Evolutionary conservation across 2,329 filamentous ascomycete species (phyloP).

Genomic region (Arachnomyces sp.): DNA sequence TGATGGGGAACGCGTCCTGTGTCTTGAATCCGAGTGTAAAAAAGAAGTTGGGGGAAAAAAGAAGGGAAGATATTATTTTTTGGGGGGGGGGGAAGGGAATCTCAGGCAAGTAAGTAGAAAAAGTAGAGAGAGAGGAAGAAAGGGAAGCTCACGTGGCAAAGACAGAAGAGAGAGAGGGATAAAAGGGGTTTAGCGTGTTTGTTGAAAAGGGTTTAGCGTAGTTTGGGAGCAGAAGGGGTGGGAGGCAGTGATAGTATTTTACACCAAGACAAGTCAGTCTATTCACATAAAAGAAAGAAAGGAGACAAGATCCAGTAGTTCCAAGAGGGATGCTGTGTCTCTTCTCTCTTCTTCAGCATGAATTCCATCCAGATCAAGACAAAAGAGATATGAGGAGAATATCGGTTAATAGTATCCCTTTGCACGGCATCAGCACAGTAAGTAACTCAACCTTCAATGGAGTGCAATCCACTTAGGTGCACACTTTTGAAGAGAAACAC

Average conservation of each 20-base stretch:
- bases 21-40: conserved; percentile 9
- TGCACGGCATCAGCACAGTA: no score
- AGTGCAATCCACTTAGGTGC: no score
- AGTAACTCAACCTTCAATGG: no score
- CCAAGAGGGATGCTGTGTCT: no score
- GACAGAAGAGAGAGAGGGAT: conserved; percentile 16
- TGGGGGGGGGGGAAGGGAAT: conserved; percentile 3
- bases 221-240: conserved; percentile 9
- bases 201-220: no score
- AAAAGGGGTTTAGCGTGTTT: conserved; percentile 16
- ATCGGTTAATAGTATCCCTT: no score
- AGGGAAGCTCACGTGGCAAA: conserved; percentile 35
- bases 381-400: no score
- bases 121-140: conserved; percentile 21
- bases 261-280: conserved; percentile 11
- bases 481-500: no score
- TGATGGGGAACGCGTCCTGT: background rate
- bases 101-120: conserved; percentile 15
- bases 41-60: conserved; percentile 12
- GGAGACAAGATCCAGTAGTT: no score
- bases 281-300: no score
- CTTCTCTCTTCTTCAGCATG: no score
- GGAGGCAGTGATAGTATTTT: conserved; percentile 7
- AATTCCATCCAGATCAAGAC: no score
- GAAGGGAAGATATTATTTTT: conserved; percentile 15